Evolutionary conservation across 176 grass and related monocot species (phyloP), one percentile per base, ranked within the genome.

Genomic region (Pontederia crassipes): DNA sequence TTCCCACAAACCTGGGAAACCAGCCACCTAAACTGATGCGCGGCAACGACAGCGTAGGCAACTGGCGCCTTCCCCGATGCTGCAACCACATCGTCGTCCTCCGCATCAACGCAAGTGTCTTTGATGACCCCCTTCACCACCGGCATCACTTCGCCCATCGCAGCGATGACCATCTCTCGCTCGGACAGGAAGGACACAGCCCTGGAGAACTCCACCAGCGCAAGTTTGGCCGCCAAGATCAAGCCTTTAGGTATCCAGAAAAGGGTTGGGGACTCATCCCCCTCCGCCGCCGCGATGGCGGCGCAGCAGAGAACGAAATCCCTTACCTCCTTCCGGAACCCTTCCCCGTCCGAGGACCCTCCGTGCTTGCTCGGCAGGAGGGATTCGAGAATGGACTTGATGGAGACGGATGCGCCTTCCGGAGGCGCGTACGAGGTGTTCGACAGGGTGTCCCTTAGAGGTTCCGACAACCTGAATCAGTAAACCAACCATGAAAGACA

Each of bases 1-100:
- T 7, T 7, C 32, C 32, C 4, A 61, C 72, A 28, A 71, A 92
- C 93, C 84, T 98, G 93, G 54, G 74, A 92, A 28, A 92, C 35
- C 46, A 98, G 69, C 93, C 93, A 88, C 57, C 84, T 74, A 57
- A 98, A 98, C 60, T 92, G 87, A 71, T 88, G 71, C 11, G 81
- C 83, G 2, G 87, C 79, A 0, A 92, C 72, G 1, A 85, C 62
- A 12, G 81, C 81, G 14, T 92, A 78, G 65, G 72, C 78, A 65
- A 85, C 89, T 28, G 87, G 84, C n/a, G 70, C 70, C 73, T 74
- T 85, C 12, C 17, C 55, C 28, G 80, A 69, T 40, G 59, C 61
- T 12, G 40, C 57, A 1, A 74, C 54, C 62, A 98, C 50, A 57
- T 79, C 79, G 17, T 78, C 81, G 47, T 53, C 70, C 2, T 96